Evolutionary conservation across 2,329 filamentous ascomycete species (phyloP), one percentile per base, ranked within the genome.

Genomic region (Aspergillus thermomutatus): DNA sequence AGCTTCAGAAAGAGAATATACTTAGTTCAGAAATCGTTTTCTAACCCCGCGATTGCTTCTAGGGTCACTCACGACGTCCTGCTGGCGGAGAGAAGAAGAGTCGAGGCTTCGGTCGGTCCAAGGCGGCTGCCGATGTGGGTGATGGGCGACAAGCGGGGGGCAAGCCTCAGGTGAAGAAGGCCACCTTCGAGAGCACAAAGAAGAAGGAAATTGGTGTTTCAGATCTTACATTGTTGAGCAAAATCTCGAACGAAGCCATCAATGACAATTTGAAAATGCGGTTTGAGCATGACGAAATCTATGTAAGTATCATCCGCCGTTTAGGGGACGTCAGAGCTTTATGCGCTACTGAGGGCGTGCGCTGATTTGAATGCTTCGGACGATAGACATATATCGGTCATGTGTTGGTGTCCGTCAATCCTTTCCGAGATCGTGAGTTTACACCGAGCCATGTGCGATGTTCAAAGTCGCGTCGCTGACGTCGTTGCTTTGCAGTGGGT

Each of bases 121-220:
- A 75, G 63, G 73, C 69, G 27, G 66, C 65, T 55, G 75, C 71
- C 54, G 76, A 77, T 62, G 71, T 75, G 49, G 72, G 75, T 60
- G 72, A 75, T 59, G 75, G 74, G 27, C 72, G 77, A 61, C 76
- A 76, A 63, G 72, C 75, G 47, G 76, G 75, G 47, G 80, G 80
- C 58, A 80, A 82, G 66, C 79, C 86, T 61, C 91, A 90, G 77
- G 91, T 96, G 66, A 93, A 92, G 79, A 97, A 97, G 80, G 94
- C 94, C 62, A 91, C 90, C 60, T 99, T 95, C 78, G 94, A 99
- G 75, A 91, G 87, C 59, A 90, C 88, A 64, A 97, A 97, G 84
- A 99, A 97, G 87, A 97, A 96, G 84, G 92, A 99, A 77, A 94
- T 99, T 67, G 94, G 94, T 64, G 94, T 99, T 54, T 97, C 94